phyloP scores from a whole-genome alignment of 805 yeast species.

The Lachancea mirantina region DNA sequence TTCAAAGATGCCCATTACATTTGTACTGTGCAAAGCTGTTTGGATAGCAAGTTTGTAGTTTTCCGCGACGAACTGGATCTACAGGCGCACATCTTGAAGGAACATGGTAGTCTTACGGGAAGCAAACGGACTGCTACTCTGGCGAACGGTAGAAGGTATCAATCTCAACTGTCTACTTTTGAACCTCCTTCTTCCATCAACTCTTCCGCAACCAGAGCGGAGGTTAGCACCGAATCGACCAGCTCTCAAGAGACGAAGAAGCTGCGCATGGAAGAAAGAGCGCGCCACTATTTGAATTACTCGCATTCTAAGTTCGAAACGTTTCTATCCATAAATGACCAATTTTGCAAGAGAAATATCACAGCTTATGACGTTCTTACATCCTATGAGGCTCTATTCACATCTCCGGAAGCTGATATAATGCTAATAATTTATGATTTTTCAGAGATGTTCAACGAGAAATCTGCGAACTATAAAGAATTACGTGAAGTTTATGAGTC shows the following conservation, averaged over 20 bases:
- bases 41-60: conserved; percentile 87
- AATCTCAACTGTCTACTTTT: conserved; percentile 60
- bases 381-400: conserved; percentile 45
- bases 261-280: conserved; percentile 73
- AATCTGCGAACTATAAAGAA: conserved; percentile 39
- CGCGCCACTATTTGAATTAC: conserved; percentile 66
- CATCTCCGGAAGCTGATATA: conserved; percentile 40
- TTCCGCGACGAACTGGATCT: conserved; percentile 81
- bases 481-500: conserved; percentile 28
- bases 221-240: conserved; percentile 28
- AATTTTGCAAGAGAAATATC: conserved; percentile 40
- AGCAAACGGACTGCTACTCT: conserved; percentile 28
- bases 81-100: conserved; percentile 78
- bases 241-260: conserved; percentile 42
- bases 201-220: conserved; percentile 11
- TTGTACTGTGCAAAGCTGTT: conserved; percentile 69
- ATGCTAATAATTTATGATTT: conserved; percentile 53
- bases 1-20: conserved; percentile 66
- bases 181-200: conserved; percentile 29
- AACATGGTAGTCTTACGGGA: conserved; percentile 58
- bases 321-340: conserved; percentile 44
- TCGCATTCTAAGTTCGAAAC: conserved; percentile 38
- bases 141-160: conserved; percentile 33
- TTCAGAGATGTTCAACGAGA: conserved; percentile 45
- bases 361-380: conserved; percentile 42